These are phyloP conservation scores for Beauveria sp. DNA, from an alignment of 2,329 filamentous ascomycete genomes.

Conservation along the genomic window DNA sequence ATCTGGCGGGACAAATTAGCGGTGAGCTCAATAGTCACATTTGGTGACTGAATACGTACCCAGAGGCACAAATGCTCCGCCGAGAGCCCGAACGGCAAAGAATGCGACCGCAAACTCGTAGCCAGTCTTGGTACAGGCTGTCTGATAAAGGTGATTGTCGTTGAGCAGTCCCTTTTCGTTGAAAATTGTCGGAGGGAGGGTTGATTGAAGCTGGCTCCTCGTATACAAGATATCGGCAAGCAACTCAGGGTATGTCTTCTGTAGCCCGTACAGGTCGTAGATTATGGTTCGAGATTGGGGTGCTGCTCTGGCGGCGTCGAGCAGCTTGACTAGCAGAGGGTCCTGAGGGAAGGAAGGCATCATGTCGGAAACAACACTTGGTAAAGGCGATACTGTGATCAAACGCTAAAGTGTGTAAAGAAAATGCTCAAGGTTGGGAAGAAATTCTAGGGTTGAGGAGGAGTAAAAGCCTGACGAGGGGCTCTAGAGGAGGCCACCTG, in stretches of 20 bases:
- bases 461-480: neutral
- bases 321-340: conserved; percentile 14
- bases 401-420: neutral
- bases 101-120: conserved; percentile 21
- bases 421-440: neutral
- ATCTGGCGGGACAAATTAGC: neutral
- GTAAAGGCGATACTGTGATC: neutral
- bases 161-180: conserved; percentile 8
- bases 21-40: neutral
- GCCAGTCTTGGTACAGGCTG: conserved; percentile 14
- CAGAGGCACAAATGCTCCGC: conserved; percentile 15
- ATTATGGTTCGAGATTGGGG: conserved; percentile 6
- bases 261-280: conserved; percentile 15
- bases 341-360: conserved; percentile 10
- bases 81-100: conserved; percentile 16
- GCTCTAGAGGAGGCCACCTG: neutral
- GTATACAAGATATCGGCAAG: conserved; percentile 16
- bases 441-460: neutral
- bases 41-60: neutral
- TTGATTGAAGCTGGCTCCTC: conserved; percentile 8
- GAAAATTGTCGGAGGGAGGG: conserved; percentile 8
- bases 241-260: conserved; percentile 17
- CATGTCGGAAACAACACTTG: neutral
- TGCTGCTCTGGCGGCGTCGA: conserved; percentile 11
- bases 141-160: conserved; percentile 10